Conservation (phyloP, 352 stramenopile genomes). For the Phytophthora capsici region DNA sequence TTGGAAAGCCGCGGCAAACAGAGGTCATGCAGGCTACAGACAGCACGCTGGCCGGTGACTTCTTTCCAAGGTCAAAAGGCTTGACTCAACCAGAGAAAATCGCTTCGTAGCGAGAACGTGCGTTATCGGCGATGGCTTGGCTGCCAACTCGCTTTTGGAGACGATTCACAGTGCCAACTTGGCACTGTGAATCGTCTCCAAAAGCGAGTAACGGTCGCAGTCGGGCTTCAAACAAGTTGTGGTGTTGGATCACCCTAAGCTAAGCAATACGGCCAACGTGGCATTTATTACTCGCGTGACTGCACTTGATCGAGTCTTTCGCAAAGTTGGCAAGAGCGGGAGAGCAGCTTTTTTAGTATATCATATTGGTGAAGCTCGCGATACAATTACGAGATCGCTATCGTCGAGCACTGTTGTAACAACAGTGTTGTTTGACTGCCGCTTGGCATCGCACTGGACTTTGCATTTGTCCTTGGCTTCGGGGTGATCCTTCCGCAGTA, state of each 20-base stretch:
- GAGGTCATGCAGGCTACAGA: too few species aligned
- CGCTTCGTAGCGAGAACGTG: neutral
- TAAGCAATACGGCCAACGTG: slow-evolving; percentile 10
- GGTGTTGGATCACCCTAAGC: neutral
- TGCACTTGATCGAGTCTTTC: neutral
- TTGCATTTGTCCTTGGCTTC: neutral
- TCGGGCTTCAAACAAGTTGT: neutral
- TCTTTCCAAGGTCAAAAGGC: too few species aligned
- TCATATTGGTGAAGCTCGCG: slow-evolving; percentile 9
- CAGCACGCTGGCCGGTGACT: too few species aligned
- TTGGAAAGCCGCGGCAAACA: too few species aligned
- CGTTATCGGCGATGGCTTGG: neutral
- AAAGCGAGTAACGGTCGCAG: neutral
- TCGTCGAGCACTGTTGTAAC: neutral
- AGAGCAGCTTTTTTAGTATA: neutral
- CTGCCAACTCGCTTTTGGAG: too few species aligned
- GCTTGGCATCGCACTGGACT: neutral
- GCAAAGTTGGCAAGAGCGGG: neutral
- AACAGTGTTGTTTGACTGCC: neutral
- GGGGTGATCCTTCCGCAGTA: neutral
- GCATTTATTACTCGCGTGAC: neutral
- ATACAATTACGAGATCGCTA: too few species aligned
- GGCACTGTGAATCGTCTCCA: too few species aligned
- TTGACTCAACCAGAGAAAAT: too few species aligned
- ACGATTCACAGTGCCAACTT: too few species aligned